phyloP scores from a whole-genome alignment of 108 stramenopile genomes.

The Licmophora abbreviata region DNA sequence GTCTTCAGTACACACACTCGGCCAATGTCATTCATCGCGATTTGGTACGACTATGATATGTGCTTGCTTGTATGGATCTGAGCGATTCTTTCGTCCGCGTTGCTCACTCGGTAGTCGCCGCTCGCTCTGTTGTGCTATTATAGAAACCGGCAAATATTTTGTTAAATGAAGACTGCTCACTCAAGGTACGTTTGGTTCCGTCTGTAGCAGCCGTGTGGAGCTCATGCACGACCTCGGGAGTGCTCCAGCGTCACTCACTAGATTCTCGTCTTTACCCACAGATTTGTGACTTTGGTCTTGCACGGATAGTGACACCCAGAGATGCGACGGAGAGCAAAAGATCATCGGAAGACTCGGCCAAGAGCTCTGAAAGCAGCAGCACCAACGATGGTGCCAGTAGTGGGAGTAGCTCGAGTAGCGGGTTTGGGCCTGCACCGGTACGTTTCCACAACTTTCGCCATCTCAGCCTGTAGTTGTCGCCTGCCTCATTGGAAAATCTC shows the following conservation, averaged over 20 bases:
- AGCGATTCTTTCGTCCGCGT: background rate
- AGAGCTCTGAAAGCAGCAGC: too few relatives aligned
- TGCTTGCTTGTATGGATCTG: constrained; percentile 1
- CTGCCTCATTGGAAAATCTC: background rate
- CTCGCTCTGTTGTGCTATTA: constrained; percentile 5
- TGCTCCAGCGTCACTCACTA: too few relatives aligned
- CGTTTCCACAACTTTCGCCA: too few relatives aligned
- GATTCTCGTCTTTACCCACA: constrained; percentile 3
- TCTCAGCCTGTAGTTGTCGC: too few relatives aligned
- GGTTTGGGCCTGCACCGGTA: too few relatives aligned
- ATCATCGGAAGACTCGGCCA: too few relatives aligned
- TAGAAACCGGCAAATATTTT: constrained; percentile 84
- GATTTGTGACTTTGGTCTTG: constrained; percentile 98
- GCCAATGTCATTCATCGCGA: constrained; percentile 93
- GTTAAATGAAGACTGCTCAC: constrained; percentile 94
- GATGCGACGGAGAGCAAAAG: too few relatives aligned
- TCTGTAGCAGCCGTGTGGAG: background rate
- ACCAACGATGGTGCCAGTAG: too few relatives aligned
- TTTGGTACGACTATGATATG: constrained; percentile 20
- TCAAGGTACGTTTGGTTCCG: constrained; percentile 54
- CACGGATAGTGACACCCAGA: constrained; percentile 72
- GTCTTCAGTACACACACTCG: constrained; percentile 91
- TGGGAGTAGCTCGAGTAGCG: too few relatives aligned
- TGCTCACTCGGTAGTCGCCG: background rate
- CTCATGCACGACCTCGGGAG: too few relatives aligned